A percentile compares a stretch with the other conserved stretches of the same genome.
These are phyloP conservation scores for Lichtheimia hyalospora DNA, from an alignment of 371 early-diverging fungal genomes.

Conservation along the genomic window DNA sequence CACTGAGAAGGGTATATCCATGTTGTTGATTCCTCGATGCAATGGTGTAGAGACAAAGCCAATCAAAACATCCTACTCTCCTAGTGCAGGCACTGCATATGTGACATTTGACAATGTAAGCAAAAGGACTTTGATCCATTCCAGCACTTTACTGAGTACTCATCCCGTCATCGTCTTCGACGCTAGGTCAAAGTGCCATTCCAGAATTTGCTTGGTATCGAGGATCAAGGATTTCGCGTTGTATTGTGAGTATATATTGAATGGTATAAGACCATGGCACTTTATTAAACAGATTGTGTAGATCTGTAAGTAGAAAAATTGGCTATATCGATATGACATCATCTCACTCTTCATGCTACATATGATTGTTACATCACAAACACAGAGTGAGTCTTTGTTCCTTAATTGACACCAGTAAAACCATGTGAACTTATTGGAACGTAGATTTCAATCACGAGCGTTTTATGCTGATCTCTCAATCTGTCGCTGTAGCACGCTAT, in stretches of 20 bases:
- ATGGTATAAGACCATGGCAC: conserved; percentile 19
- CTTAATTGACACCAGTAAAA: too few species aligned
- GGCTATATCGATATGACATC: too few species aligned
- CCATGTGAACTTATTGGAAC: background rate
- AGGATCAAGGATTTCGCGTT: conserved; percentile 69
- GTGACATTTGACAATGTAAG: conserved; percentile 55
- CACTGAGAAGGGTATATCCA: conserved; percentile 65
- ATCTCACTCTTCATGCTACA: too few species aligned
- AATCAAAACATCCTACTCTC: conserved; percentile 64
- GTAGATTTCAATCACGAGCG: conserved; percentile 76
- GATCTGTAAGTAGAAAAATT: conserved; percentile 25
- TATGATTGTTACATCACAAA: too few species aligned
- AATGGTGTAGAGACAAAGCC: conserved; percentile 58
- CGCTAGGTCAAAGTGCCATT: conserved; percentile 62
- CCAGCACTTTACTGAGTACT: too few species aligned
- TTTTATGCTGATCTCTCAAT: conserved; percentile 19
- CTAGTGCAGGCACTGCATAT: conserved; percentile 57
- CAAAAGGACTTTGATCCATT: conserved; percentile 41
- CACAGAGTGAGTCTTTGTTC: background rate
- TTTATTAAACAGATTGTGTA: conserved; percentile 8
- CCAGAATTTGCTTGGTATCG: conserved; percentile 69
- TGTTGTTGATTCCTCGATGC: conserved; percentile 61
- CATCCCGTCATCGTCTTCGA: conserved; percentile 19
- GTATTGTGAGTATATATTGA: conserved; percentile 30
- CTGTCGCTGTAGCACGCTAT: conserved; percentile 50